Evolutionary conservation across 768 basidiomycete genomes (phyloP), one percentile per base, ranked within the genome.

Genomic region (Rhodosporidiobolus sp.): DNA sequence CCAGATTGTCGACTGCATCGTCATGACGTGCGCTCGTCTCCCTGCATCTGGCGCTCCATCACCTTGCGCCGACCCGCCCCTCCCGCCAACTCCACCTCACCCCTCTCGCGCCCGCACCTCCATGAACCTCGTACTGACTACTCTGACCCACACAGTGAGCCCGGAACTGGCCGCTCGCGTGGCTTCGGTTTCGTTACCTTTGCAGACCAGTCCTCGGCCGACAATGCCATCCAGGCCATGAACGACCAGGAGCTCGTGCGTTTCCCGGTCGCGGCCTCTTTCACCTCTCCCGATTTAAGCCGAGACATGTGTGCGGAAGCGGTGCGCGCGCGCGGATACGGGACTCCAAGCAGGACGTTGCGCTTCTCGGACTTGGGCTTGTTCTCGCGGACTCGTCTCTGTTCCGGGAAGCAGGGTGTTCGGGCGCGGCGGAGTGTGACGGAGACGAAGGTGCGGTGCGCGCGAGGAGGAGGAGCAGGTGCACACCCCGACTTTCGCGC

Each of bases 151-250:
- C 77, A 35, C 63, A 75, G 74, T 56, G 94, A 98, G 84, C 92
- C 94, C 81, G 95, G 96, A 80, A 97, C 95, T 76, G 91, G 92
- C 72, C 92, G 94, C 80, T 93, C 89, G 62, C 87, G 89, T 75
- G 89, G 89, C 60, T 90, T 90, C 77, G 94, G 93, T n/a, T 98
- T 97, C 82, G 94, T 96, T 72, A 90, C 88, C 66, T 90, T 91
- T 87, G 88, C 87, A 80, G 86, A 87, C 48, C 80, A 76, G 19
- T 92, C 94, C 77, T 93, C 95, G 78, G 96, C 95, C 8, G 91
- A 94, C 62, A 91, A 92, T 57, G 94, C 92, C 65, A 88, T 97
- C 73, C 88, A 90, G 58, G 90, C 89, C 19, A 84, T 97, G 70
- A 91, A 93, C 79, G 86, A 86, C 50, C 89, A 90, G 62, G 92